Evolutionary conservation across 2,329 filamentous ascomycete species (phyloP), one percentile per base, ranked within the genome.

Genomic region (Pseudopithomyces maydicus): DNA sequence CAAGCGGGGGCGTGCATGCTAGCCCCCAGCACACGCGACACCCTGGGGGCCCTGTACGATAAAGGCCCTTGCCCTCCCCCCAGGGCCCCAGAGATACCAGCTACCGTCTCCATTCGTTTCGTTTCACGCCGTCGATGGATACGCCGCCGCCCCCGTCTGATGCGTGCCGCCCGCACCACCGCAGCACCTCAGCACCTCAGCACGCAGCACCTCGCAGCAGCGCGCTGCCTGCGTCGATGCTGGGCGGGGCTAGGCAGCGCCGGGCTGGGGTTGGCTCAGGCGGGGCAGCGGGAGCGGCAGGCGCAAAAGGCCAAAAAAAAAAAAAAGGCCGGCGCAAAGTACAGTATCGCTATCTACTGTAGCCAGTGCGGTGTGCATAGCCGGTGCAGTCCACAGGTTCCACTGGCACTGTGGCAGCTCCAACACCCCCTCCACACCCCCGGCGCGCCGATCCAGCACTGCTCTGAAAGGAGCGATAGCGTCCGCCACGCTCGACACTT

Each of bases 11-110:
- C 57, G 55, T 43, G 56, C 62, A 29, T 29, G 26, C 26, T 29
- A 29, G 26, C 26, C n/a, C 35, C 3, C 12, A 14, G 3, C 35
- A 68, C 71, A 72, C 70, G 70, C 71, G 70, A 72, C 69, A 69
- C 58, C 51, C 58, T 56, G 55, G 54, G 67, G 55, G 35, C 54
- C 61, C 59, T 62, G 53, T 35, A 12, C 45, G 45, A 39, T 54
- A 49, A 58, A 38, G 35, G 35, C 35, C 46, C 54, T 59, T 54
- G 44, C 32, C 54, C 35, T 35, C 33, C 57, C 32, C 36, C 57
- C 58, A 17, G 54, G 51, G 52, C 33, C 55, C 46, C 46, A 53
- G 43, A 54, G 33, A 43, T 36, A 46, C 26, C 22, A 19, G 45
- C 32, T 33, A 19, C 26, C 45, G 14, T 17, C 33, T 17, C 12